phyloP scores from a whole-genome alignment of 805 yeast species.

The Starmera quercuum region DNA sequence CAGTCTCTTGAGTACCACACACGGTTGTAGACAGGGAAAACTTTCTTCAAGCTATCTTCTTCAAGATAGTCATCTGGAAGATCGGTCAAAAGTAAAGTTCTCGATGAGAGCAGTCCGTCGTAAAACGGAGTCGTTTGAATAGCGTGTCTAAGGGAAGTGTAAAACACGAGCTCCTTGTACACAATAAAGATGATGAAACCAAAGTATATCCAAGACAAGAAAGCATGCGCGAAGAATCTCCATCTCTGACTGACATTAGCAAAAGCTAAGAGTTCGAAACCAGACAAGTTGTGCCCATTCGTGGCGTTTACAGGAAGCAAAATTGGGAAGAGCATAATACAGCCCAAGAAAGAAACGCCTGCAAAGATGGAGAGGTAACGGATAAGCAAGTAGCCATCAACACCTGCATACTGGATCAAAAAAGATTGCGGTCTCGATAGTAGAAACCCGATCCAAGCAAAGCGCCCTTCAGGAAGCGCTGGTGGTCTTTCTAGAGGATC shows the following conservation, averaged over 20 bases:
- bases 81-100: slow-evolving; percentile 68
- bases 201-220: slow-evolving; percentile 67
- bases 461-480: slow-evolving; percentile 55
- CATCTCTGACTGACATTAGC: slow-evolving; percentile 56
- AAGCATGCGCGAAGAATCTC: slow-evolving; percentile 67
- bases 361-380: slow-evolving; percentile 55
- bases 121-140: slow-evolving; percentile 66
- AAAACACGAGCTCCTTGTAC: slow-evolving; percentile 68
- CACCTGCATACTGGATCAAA: slow-evolving; percentile 60
- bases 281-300: slow-evolving; percentile 45
- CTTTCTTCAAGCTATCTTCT: slow-evolving; percentile 43
- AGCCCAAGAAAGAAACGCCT: slow-evolving; percentile 42
- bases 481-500: slow-evolving; percentile 49
- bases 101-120: slow-evolving; percentile 59
- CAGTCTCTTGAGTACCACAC: slow-evolving; percentile 62
- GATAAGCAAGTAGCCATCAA: slow-evolving; percentile 72
- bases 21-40: slow-evolving; percentile 56
- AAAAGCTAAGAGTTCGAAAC: slow-evolving; percentile 59
- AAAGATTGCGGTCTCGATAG: slow-evolving; percentile 50
- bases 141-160: slow-evolving; percentile 65
- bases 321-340: slow-evolving; percentile 56
- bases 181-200: slow-evolving; percentile 59
- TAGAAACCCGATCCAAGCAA: slow-evolving; percentile 49
- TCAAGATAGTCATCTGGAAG: slow-evolving; percentile 36
- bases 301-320: slow-evolving; percentile 71